Evolutionary conservation across 768 basidiomycete genomes (phyloP).

Genomic region (Clitopilus passeckerianus): DNA sequence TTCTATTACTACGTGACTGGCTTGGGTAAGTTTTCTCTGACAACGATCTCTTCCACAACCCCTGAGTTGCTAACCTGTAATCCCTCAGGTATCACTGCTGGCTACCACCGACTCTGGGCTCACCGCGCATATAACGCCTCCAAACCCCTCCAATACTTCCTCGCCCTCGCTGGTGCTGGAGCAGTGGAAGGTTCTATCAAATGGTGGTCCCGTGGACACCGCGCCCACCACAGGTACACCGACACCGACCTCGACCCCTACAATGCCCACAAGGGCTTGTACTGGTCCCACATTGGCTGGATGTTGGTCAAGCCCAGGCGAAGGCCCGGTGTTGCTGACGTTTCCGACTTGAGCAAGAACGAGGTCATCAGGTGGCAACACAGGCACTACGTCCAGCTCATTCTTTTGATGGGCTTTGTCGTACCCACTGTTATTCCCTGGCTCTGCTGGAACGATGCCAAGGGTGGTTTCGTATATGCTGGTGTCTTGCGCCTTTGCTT

Average conservation of each 20-base stretch:
- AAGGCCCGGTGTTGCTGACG: slow-evolving; percentile 86
- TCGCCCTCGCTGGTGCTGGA: slow-evolving; percentile 84
- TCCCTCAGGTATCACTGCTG: slow-evolving; percentile 72
- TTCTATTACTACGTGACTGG: slow-evolving; percentile 48
- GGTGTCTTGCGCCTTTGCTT: slow-evolving; percentile 74
- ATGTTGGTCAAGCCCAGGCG: slow-evolving; percentile 90
- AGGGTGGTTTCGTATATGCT: slow-evolving; percentile 84
- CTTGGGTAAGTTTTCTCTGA: slow-evolving; percentile 48
- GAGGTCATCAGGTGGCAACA: slow-evolving; percentile 86
- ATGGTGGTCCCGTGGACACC: slow-evolving; percentile 98
- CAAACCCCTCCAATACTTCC: slow-evolving; percentile 75
- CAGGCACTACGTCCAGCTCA: slow-evolving; percentile 65
- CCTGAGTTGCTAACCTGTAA: neutral
- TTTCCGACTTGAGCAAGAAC: slow-evolving; percentile 81
- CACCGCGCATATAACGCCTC: slow-evolving; percentile 95
- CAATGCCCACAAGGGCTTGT: slow-evolving; percentile 85
- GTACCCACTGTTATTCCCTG: slow-evolving; percentile 78
- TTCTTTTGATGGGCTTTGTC: slow-evolving; percentile 65
- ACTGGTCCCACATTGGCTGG: slow-evolving; percentile 88
- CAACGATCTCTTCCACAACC: neutral
- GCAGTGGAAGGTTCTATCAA: slow-evolving; percentile 96
- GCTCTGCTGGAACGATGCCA: slow-evolving; percentile 79
- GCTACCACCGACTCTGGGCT: slow-evolving; percentile 97
- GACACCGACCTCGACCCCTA: slow-evolving; percentile 97
- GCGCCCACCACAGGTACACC: slow-evolving; percentile 95